Evolutionary conservation across 2,329 filamentous ascomycete species (phyloP), one percentile per base, ranked within the genome.

Genomic region (Sporothrix humicola): DNA sequence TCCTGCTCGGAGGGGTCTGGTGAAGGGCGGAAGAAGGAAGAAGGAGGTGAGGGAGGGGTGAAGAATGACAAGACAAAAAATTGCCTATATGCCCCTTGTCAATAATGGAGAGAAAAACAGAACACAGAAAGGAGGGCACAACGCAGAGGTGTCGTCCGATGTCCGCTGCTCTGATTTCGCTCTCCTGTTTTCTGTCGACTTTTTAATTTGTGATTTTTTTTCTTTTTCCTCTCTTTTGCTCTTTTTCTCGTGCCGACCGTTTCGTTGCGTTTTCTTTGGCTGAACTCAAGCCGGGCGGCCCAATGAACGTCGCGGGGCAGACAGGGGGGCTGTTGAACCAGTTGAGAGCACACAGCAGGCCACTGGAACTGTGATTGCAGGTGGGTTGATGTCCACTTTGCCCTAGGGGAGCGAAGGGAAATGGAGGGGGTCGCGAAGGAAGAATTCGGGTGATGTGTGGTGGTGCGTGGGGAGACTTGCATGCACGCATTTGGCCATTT

Each of bases 371-470:
- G 31, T 37, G 31, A 56, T 23, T 10, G 56, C 56, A 46, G 42
- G 71, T 72, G 71, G 71, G 71, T 66, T 66, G 71, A 66, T 61
- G 48, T 37, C 37, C 56, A 48, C 48, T 56, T 66, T 66, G 71
- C 72, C 72, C 72, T 69, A 70, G 44, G 6, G 37, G 31, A 17
- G 48, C 15, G 48, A 15, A 52, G 54, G 44, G 48, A 37, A 20
- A 37, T 66, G 50, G 42, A 71, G 73, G 72, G 73, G 46, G 31
- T 50, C 26, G 31, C 63, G 44, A 63, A 37, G 74, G 76, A 72
- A 74, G 54, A 59, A 72, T 75, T 66, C 71, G 75, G 76, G 71
- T 58, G 69, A 72, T 54, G 20, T 75, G 75, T 76, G 75, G 75
- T 74, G 74, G 76, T 58, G 52, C 50, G 23, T 61, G 52, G n/a